Evolutionary conservation across 1,139 yeast species (phyloP).

Genomic region (Candida tunisiensis): DNA sequence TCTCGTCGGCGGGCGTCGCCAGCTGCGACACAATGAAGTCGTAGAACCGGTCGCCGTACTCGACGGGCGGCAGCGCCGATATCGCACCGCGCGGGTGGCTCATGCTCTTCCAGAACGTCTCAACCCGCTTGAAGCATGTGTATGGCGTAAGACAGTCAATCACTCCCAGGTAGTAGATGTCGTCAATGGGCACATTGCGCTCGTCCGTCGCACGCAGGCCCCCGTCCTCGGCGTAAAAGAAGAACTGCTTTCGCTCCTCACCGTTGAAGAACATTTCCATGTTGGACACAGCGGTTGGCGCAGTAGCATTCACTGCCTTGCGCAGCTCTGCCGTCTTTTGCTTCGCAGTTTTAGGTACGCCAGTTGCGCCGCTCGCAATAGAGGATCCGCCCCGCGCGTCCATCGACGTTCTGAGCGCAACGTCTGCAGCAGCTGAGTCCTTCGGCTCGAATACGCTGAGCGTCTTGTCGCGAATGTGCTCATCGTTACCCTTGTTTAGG

Average conservation of each 20-base stretch:
- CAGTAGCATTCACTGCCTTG: constrained; percentile 19
- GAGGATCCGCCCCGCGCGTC: no score
- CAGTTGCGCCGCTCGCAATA: no score
- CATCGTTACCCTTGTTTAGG: constrained; percentile 37
- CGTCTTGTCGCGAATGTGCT: constrained; percentile 20
- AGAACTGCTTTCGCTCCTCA: constrained; percentile 29
- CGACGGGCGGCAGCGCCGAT: constrained; percentile 80
- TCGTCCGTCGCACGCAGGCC: constrained; percentile 69
- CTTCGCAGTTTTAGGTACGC: no score
- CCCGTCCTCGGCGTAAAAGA: constrained; percentile 70
- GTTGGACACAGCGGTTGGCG: constrained; percentile 19
- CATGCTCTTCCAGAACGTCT: constrained; percentile 72
- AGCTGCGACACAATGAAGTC: constrained; percentile 36
- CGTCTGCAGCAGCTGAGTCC: constrained; percentile 4
- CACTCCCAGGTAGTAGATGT: constrained; percentile 80
- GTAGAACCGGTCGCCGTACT: constrained; percentile 78
- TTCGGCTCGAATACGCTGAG: constrained; percentile 22
- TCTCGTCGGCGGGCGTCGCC: not conserved
- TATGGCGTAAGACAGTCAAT: constrained; percentile 90
- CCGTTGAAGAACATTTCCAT: constrained; percentile 17
- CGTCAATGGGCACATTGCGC: constrained; percentile 41
- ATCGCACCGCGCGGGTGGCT: constrained; percentile 53
- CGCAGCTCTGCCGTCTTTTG: constrained; percentile 19
- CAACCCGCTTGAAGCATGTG: constrained; percentile 57
- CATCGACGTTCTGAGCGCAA: not conserved